Conservation (phyloP, 129 eudicot genomes). For the Ambrosia trifida region DNA sequence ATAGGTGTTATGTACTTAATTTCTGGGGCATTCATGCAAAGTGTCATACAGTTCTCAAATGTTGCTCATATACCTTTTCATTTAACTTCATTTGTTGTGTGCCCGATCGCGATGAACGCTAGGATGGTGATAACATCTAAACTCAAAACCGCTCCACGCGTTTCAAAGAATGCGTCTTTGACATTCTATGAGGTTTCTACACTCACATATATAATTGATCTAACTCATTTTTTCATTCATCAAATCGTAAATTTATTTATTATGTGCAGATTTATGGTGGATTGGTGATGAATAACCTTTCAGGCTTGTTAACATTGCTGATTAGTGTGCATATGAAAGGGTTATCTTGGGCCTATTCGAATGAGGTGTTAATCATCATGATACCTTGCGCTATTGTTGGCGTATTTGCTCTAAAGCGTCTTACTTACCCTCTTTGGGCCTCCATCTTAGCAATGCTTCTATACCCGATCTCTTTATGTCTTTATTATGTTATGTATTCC, state of each 20-base stretch:
- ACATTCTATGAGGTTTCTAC: conserved; percentile 44
- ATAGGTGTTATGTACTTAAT: conserved; percentile 4
- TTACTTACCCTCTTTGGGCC: conserved; percentile 57
- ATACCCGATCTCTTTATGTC: conserved; percentile 24
- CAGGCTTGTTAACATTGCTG: conserved; percentile 45
- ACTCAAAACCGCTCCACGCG: conserved; percentile 27
- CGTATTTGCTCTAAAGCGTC: conserved; percentile 33
- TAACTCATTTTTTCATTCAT: not conserved
- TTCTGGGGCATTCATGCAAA: conserved; percentile 39
- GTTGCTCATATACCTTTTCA: conserved; percentile 49
- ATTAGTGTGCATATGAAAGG: conserved; percentile 38
- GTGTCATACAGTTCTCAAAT: conserved; percentile 37
- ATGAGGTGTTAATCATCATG: conserved; percentile 55
- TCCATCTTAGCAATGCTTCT: conserved; percentile 31
- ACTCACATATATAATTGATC: not conserved
- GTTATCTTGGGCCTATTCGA: conserved; percentile 49
- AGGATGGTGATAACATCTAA: conserved; percentile 26
- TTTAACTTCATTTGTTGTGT: conserved; percentile 46
- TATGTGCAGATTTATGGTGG: conserved; percentile 50
- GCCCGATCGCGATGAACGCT: conserved; percentile 43
- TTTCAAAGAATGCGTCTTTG: conserved; percentile 39
- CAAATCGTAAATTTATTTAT: too few species aligned
- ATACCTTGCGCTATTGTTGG: conserved; percentile 47
- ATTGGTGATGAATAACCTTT: conserved; percentile 58
- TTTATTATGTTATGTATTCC: not conserved